These are phyloP conservation scores for Aspergillus amoenus DNA, from an alignment of 2,329 filamentous ascomycete genomes.

Conservation along the genomic window DNA sequence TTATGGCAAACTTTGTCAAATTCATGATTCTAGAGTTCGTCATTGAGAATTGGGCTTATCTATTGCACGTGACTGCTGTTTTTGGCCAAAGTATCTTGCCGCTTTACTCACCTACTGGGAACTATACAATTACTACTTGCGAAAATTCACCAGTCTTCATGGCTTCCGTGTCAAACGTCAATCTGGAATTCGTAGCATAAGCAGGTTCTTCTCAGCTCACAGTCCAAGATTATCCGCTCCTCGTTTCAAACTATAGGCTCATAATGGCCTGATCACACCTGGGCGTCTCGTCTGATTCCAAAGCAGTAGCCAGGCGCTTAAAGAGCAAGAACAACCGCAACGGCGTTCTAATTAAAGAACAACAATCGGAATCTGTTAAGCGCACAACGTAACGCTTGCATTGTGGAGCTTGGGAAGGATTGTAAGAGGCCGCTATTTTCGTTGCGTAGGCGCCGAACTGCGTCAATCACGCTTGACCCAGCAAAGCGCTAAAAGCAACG, in stretches of 20 bases:
- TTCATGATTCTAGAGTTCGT: not conserved
- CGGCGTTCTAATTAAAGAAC: conserved; percentile 5
- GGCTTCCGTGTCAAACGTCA: not conserved
- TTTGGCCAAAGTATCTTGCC: not conserved
- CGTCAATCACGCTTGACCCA: conserved; percentile 1
- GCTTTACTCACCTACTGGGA: not conserved
- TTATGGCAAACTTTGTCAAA: no score
- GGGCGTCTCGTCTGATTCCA: not conserved
- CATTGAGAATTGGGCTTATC: not conserved
- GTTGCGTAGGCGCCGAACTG: conserved; percentile 3
- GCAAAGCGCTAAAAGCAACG: not conserved
- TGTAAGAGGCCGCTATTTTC: conserved; percentile 4
- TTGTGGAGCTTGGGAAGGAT: not conserved
- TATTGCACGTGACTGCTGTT: not conserved
- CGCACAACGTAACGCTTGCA: not conserved
- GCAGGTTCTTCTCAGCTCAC: no score
- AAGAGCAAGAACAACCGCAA: not conserved
- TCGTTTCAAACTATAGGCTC: not conserved
- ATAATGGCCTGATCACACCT: not conserved
- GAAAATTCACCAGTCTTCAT: not conserved
- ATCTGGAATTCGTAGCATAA: no score
- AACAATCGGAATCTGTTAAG: not conserved
- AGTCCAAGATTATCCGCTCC: not conserved
- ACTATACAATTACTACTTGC: not conserved
- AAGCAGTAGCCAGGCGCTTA: not conserved